Evolutionary conservation across 2,329 filamentous ascomycete genomes (phyloP).

Genomic region (Claviceps purpurea): DNA sequence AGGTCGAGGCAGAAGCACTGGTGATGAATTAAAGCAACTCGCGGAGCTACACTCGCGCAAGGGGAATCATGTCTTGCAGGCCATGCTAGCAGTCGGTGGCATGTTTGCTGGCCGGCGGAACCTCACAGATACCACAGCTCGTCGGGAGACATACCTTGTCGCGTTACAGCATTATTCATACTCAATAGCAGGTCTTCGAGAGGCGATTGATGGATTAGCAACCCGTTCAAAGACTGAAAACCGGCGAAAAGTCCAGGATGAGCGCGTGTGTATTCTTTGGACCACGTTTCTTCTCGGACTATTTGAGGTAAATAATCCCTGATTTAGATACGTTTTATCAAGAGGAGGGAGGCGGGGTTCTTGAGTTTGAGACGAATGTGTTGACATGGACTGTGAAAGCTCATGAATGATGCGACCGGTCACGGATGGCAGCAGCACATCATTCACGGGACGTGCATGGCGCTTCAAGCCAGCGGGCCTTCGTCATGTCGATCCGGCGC

Average conservation of each 20-base stretch:
- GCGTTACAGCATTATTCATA: conserved; percentile 15
- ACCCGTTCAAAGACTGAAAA: background rate
- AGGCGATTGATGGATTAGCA: conserved; percentile 5
- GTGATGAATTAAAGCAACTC: conserved; percentile 13
- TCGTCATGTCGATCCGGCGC: background rate
- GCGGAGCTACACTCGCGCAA: conserved; percentile 5
- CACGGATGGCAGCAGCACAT: conserved; percentile 5
- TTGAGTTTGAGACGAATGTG: background rate
- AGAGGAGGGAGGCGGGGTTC: background rate
- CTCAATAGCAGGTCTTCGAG: conserved; percentile 13
- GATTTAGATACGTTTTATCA: too few species aligned
- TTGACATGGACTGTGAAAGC: background rate
- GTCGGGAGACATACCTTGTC: background rate
- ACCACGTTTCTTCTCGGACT: conserved; percentile 20
- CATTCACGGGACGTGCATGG: conserved; percentile 4
- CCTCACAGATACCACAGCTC: background rate
- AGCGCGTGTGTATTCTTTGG: conserved; percentile 15
- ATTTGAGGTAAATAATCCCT: conserved; percentile 16
- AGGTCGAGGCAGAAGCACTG: background rate
- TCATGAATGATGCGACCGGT: conserved; percentile 5
- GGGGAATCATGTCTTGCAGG: conserved; percentile 11
- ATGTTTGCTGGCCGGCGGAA: conserved; percentile 1
- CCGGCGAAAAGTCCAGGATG: background rate
- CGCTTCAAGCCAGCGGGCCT: conserved; percentile 3
- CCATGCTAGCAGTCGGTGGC: conserved; percentile 16